Evolutionary conservation across 257 asterid genomes (phyloP).

Genomic region (Ilex aquifolium): DNA sequence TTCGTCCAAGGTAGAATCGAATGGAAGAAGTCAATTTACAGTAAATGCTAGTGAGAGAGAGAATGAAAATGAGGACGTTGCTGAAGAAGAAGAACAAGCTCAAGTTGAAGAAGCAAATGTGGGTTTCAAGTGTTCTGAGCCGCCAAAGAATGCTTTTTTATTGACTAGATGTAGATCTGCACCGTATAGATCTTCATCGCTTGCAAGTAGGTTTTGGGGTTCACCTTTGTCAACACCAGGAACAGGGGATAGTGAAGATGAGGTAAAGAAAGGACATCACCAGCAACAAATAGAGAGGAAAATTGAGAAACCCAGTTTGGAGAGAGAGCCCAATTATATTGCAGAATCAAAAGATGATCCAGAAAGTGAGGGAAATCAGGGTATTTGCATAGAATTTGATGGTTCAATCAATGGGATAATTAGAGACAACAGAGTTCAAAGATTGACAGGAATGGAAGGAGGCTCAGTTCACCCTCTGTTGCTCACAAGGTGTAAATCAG

Average conservation of each 20-base stretch:
- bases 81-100: background rate
- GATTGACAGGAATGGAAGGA: background rate
- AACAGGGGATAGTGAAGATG: background rate
- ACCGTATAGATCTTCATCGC: background rate
- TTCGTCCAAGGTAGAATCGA: background rate
- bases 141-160: slow-evolving; percentile 63
- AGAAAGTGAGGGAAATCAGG: too few species aligned
- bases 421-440: background rate
- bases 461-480: background rate
- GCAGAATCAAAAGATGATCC: too few species aligned
- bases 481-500: slow-evolving; percentile 1
- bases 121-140: slow-evolving; percentile 29
- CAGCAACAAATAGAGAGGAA: too few species aligned
- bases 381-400: slow-evolving; percentile 1
- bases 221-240: slow-evolving; percentile 1
- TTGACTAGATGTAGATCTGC: slow-evolving; percentile 52
- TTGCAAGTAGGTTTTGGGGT: background rate
- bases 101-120: slow-evolving; percentile 27
- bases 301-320: too few species aligned
- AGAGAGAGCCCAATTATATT: too few species aligned
- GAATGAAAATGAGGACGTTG: background rate
- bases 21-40: background rate
- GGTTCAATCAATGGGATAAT: background rate
- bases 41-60: background rate
- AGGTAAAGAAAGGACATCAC: background rate